Conservation (phyloP, 495 filamentous ascomycete species). For the Amphirosellinia nigrospora region DNA sequence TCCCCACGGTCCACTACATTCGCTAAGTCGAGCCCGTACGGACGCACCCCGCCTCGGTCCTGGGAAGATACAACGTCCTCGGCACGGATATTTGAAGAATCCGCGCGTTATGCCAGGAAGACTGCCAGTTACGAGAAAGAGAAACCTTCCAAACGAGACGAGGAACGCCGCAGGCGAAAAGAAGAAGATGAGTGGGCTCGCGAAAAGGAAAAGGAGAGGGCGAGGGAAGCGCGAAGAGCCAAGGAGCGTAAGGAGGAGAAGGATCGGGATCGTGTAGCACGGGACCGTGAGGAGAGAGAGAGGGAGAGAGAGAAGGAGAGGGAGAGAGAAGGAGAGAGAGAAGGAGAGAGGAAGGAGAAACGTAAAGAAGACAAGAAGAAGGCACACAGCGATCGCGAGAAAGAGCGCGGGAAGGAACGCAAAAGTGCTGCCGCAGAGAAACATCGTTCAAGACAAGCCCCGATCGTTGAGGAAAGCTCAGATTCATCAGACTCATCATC, state of each 20-base stretch:
- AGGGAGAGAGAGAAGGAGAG: constrained; percentile 39
- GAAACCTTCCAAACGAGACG: constrained; percentile 47
- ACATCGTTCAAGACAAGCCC: constrained; percentile 36
- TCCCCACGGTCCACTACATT: constrained; percentile 36
- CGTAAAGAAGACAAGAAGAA: constrained; percentile 43
- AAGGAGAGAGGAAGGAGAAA: constrained; percentile 35
- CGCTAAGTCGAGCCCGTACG: constrained; percentile 42
- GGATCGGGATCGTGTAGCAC: constrained; percentile 45
- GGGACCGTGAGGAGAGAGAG: constrained; percentile 36
- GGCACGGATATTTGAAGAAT: constrained; percentile 41
- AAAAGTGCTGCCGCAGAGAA: constrained; percentile 41
- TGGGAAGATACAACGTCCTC: constrained; percentile 47
- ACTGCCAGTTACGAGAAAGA: constrained; percentile 52
- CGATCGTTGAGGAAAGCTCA: constrained; percentile 41
- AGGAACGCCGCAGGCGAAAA: constrained; percentile 45
- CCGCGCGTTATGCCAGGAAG: constrained; percentile 44
- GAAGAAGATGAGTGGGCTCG: constrained; percentile 45
- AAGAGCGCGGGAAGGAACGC: constrained; percentile 37
- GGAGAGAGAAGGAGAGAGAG: constrained; percentile 40
- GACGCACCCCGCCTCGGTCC: constrained; percentile 45
- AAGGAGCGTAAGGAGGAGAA: constrained; percentile 36
- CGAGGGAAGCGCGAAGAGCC: constrained; percentile 27
- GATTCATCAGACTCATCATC: constrained; percentile 28
- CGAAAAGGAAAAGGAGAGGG: constrained; percentile 35
- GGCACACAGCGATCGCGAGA: constrained; percentile 42